A percentile compares a stretch with the other conserved stretches of the same genome.
phyloP scores from a whole-genome alignment of 139 green algal species.

The Chlorella sp. region DNA sequence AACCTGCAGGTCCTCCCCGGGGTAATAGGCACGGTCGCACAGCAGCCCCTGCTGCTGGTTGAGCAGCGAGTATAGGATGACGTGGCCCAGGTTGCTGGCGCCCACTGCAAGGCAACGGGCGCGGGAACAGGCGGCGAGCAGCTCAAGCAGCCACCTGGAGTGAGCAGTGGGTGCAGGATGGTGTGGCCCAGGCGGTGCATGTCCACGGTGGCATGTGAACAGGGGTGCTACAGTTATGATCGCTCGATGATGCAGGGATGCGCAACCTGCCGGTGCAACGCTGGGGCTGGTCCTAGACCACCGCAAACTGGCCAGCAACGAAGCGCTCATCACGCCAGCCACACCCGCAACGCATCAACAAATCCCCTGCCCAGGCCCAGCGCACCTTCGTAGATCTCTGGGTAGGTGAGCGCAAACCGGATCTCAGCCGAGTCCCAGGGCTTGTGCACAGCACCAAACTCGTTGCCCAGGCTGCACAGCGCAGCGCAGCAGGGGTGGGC shows the following conservation, averaged over 20 bases:
- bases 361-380: too few species aligned
- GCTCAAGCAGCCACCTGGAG: too few species aligned
- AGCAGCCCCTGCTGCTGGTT: constrained; percentile 65
- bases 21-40: constrained; percentile 79
- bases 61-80: constrained; percentile 81
- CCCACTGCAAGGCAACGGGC: constrained; percentile 25
- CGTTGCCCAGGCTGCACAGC: constrained; percentile 81
- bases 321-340: too few species aligned
- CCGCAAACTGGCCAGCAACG: too few species aligned
- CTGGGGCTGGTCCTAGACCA: too few species aligned
- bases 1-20: constrained; percentile 42
- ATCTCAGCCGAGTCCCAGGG: constrained; percentile 62
- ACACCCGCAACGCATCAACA: not conserved
- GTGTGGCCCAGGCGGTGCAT: not conserved
- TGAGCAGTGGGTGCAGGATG: too few species aligned
- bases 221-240: not conserved
- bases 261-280: too few species aligned
- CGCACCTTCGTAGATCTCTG: constrained; percentile 78
- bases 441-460: constrained; percentile 85
- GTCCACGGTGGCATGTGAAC: too few species aligned
- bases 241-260: too few species aligned
- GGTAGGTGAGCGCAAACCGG: constrained; percentile 82
- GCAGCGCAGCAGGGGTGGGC: too few species aligned
- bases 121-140: too few species aligned
- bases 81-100: constrained; percentile 80